phyloP scores from a whole-genome alignment of 352 stramenopile genomes.

The Phytophthora rubi region DNA sequence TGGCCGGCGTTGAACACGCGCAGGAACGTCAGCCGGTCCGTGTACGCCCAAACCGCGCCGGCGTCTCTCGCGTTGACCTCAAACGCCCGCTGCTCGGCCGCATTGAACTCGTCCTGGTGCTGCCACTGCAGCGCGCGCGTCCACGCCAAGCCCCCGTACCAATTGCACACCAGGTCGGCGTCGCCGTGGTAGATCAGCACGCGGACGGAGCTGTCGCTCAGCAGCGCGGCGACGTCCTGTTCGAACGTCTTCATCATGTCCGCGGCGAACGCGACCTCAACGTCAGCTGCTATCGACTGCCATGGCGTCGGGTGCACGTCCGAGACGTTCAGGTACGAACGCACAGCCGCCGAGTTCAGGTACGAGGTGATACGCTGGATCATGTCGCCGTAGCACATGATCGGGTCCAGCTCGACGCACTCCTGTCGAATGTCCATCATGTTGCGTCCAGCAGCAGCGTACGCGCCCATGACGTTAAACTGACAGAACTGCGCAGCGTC shows the following conservation, averaged over 20 bases:
- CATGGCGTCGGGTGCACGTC: slow-evolving; percentile 56
- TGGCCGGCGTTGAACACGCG: slow-evolving; percentile 61
- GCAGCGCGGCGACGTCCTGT: slow-evolving; percentile 83
- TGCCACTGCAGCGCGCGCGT: slow-evolving; percentile 91
- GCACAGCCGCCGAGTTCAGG: slow-evolving; percentile 61
- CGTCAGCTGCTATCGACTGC: slow-evolving; percentile 38
- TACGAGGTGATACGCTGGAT: slow-evolving; percentile 40
- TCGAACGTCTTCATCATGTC: slow-evolving; percentile 95
- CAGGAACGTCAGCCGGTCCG: slow-evolving; percentile 48
- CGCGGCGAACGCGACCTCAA: slow-evolving; percentile 34
- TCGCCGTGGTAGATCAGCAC: slow-evolving; percentile 98
- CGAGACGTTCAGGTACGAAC: slow-evolving; percentile 35
- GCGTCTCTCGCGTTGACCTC: slow-evolving; percentile 14
- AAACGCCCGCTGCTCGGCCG: slow-evolving; percentile 29
- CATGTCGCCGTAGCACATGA: slow-evolving; percentile 40
- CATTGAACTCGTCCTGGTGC: slow-evolving; percentile 85
- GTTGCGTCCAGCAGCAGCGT: slow-evolving; percentile 40
- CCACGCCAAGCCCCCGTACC: slow-evolving; percentile 94
- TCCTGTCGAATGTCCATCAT: slow-evolving; percentile 61
- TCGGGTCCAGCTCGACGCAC: slow-evolving; percentile 38
- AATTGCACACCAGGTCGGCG: slow-evolving; percentile 97
- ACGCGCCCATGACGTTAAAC: slow-evolving; percentile 28
- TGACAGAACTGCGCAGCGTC: slow-evolving; percentile 36
- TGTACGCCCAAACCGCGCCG: slow-evolving; percentile 27
- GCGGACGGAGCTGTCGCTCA: slow-evolving; percentile 56